Percentiles rank a stretch among this genome's conserved stretches.
Evolutionary conservation across 2,329 filamentous ascomycete genomes (phyloP).

Genomic region (Pleomassaria siparia): DNA sequence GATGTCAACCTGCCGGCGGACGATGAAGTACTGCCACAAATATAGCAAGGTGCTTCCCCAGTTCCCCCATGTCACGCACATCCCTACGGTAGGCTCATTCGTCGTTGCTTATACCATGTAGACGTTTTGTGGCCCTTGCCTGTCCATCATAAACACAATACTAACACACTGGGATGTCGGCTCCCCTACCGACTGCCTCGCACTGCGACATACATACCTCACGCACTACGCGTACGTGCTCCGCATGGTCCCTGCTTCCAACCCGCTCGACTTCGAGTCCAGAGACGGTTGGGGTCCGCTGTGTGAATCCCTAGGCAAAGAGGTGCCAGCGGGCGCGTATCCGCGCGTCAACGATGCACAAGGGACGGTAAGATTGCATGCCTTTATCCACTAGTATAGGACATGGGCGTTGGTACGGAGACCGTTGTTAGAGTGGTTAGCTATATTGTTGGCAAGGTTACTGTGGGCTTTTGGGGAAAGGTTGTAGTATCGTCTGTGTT

Average conservation of each 20-base stretch:
- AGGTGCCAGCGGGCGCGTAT: slow-evolving; percentile 9
- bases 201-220: slow-evolving; percentile 3
- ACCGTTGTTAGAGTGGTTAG: no score
- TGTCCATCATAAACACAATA: slow-evolving; percentile 1
- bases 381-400: neutral
- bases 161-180: slow-evolving; percentile 5
- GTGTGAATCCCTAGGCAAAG: slow-evolving; percentile 14
- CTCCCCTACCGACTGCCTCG: slow-evolving; percentile 1
- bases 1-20: no score
- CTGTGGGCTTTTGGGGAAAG: no score
- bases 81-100: neutral
- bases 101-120: neutral
- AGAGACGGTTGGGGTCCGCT: slow-evolving; percentile 12
- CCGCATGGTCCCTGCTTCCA: slow-evolving; percentile 17
- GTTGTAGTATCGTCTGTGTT: no score
- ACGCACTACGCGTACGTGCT: slow-evolving; percentile 57
- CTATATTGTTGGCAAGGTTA: no score
- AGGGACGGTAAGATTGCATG: slow-evolving; percentile 6
- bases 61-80: neutral
- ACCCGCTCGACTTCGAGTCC: slow-evolving; percentile 8
- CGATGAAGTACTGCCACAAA: no score
- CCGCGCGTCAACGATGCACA: slow-evolving; percentile 12
- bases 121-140: slow-evolving; percentile 13
- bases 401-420: no score
- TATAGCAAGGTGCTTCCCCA: neutral